These are phyloP conservation scores for Bolboschoenus planiculmis DNA, from an alignment of 176 grass and related monocot species.

Conservation along the genomic window DNA sequence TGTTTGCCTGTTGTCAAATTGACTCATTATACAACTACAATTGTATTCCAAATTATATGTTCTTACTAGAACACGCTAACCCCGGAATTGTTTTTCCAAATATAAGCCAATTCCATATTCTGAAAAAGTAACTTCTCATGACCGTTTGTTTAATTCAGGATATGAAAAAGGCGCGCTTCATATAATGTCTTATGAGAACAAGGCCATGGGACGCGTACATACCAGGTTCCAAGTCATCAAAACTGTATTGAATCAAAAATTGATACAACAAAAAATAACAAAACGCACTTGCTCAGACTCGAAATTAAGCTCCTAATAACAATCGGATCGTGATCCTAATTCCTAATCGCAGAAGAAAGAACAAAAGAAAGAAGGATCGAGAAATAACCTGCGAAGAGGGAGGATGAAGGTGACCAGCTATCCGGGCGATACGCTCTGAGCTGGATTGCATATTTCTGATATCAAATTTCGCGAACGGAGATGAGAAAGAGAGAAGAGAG, in stretches of 20 bases:
- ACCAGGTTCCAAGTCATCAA: too few relatives aligned
- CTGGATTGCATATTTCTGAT: constrained; percentile 19
- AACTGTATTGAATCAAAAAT: too few relatives aligned
- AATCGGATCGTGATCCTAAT: background rate
- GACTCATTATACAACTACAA: background rate
- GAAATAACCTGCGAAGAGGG: constrained; percentile 35
- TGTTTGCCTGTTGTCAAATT: background rate
- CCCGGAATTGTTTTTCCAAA: background rate
- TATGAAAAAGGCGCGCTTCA: too few relatives aligned
- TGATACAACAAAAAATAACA: too few relatives aligned
- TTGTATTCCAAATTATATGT: background rate
- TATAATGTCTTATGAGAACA: too few relatives aligned
- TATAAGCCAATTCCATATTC: background rate
- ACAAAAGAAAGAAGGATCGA: background rate
- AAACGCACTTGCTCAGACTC: too few relatives aligned
- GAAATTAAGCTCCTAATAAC: background rate
- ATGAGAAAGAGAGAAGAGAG: background rate
- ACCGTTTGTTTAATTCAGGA: too few relatives aligned
- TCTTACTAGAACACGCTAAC: background rate
- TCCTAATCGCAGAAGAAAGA: background rate
- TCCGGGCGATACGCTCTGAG: constrained; percentile 42
- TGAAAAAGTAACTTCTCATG: too few relatives aligned
- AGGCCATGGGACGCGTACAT: too few relatives aligned
- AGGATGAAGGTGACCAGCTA: constrained; percentile 53
- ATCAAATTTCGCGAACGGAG: constrained; percentile 18